Base-by-base conservation (phyloP, 108 stramenopile species). In the Skeletonema marinoi region DNA sequence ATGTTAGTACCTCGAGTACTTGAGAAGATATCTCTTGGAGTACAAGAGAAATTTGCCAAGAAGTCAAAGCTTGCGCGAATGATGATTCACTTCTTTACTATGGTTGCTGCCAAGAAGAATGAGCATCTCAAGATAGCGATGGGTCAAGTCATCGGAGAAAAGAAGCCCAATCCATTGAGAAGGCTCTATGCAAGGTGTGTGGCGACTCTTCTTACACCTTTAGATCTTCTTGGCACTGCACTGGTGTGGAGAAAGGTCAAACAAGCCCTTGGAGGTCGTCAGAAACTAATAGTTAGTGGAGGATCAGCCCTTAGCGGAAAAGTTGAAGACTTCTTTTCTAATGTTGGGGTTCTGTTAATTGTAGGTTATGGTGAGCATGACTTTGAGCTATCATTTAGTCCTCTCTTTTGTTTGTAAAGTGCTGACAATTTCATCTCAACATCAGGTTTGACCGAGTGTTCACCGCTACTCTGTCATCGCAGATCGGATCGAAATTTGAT, bases 171-270 rank as follows among this genome's bases (percentile, higher is more conserved):
- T 12, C 31, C n/a, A 31, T 42, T 72, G 5, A 67, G 75, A n/a
- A 64, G 78, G 33, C 30, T 74, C 29, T 44, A 62, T 36, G 77
- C 86, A 8, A 32, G 39, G 16, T 48, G 61, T 29, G 33, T 75
- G 29, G 77, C 69, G 35, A 42, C 54, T 41, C 31, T 58, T 1
- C 63, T 78, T 14, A 13, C 35, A 6, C 86, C 86, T 42, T 36
- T 85, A 5, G 65, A 59, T 56, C 38, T 36, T 9, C 61, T 78
- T n/a, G 83, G 78, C 21, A 83, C 77, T 42, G 67, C 66, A 31
- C 60, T 88, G 44, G 85, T 88, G 3, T 88, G 85, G 85, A 56
- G 31, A 13, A 88, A 88, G 74, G 78, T 88, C 19, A 67, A 83
- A 33, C 71, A 59, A 7, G 84, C 83, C 0, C 65, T 88, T 48